Evolutionary conservation across 2,329 filamentous ascomycete genomes (phyloP), one percentile per base, ranked within the genome.

Genomic region (Aspergillus piperis): DNA sequence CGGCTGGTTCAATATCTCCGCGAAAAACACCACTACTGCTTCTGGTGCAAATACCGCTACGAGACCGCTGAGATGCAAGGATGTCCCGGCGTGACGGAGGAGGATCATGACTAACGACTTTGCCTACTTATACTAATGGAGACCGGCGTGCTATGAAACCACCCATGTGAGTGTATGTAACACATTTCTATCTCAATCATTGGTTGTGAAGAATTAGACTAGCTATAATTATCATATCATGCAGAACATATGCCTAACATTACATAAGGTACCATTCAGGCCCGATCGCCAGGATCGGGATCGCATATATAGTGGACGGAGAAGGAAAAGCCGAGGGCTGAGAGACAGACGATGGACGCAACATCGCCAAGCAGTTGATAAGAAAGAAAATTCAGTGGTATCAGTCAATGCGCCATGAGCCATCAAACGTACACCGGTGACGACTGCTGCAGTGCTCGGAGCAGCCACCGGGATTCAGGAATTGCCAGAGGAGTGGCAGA

Each of bases 21-120:
- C 39, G 81, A 86, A 52, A 84, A 84, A 70, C 86, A 92, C 70
- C 77, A 82, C 48, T 99, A 99, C 73, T 99, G 95, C 78, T 96
- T 97, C 73, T 99, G 93, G 90, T 99, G 95, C 78, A 98, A 97
- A 75, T 90, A 84, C 75, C 81, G 81, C 55, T 99, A 97, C 73
- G 84, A 87, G 32, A 73, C 73, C 17, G 66, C 68, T 0, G 87
- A 92, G 70, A 88, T 97, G 89, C 91, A 95, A 11, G 93, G 91
- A 0, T 99, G 95, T 81, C 94, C 95, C 0, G 95, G 95, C 0
- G 58, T 88, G 38, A 90, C 87, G 0, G 95, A 97, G 76, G 92
- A 96, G 70, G 93, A 97, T 69, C 86, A 88, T 71, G 86, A 86
- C 67, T 88, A 73, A 85, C 41, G 41, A 53, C 27, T 60, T 60